phyloP scores from a whole-genome alignment of 139 green algal species.

The Marvania coccoides region DNA sequence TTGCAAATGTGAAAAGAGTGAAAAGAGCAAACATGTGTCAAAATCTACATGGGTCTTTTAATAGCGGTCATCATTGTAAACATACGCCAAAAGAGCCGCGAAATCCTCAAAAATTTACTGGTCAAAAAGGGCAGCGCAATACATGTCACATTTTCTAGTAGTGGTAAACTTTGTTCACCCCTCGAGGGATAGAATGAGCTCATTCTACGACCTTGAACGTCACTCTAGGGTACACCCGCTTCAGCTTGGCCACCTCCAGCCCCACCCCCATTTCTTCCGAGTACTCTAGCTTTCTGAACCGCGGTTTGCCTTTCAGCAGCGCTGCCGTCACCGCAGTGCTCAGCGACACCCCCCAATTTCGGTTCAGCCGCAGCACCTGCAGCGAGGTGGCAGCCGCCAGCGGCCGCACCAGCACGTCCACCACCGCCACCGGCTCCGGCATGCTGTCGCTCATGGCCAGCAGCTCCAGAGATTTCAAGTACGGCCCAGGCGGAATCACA shows the following conservation, averaged over 20 bases:
- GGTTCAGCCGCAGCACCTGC: neutral
- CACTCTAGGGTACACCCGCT: neutral
- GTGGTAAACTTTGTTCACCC: no score
- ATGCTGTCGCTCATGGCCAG: constrained; percentile 1
- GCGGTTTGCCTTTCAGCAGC: neutral
- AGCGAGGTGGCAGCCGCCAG: neutral
- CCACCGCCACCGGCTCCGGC: neutral
- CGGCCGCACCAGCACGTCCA: neutral
- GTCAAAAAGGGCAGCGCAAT: no score
- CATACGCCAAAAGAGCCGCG: no score
- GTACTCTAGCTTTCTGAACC: constrained; percentile 1
- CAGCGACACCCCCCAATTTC: neutral
- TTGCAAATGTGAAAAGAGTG: no score
- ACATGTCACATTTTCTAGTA: no score
- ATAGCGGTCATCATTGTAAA: no score
- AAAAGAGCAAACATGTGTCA: no score
- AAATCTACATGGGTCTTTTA: no score
- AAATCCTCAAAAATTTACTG: no score
- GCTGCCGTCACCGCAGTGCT: neutral
- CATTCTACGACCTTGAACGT: neutral
- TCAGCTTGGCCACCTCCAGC: neutral
- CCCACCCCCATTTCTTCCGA: neutral
- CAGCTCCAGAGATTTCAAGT: neutral
- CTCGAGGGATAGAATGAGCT: no score
- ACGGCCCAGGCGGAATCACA: neutral